Evolutionary conservation across 1,139 yeast genomes (phyloP).

Genomic region (Kazachstania sp.): DNA sequence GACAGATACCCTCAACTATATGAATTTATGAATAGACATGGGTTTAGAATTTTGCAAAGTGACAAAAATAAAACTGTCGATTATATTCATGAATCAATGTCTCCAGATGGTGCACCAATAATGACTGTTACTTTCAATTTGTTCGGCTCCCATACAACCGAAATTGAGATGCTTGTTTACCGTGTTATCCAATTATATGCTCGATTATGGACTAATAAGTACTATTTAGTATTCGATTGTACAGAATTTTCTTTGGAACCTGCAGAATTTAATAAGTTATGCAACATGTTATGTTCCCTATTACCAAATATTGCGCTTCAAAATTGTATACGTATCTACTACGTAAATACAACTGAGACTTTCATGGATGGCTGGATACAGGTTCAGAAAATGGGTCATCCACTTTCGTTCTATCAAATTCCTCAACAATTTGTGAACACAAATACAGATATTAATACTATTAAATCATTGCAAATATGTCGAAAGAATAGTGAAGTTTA

Average conservation of each 20-base stretch:
- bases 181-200: slow-evolving; percentile 58
- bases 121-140: slow-evolving; percentile 45
- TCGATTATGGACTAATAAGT: slow-evolving; percentile 66
- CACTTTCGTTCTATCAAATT: slow-evolving; percentile 11
- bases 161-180: slow-evolving; percentile 52
- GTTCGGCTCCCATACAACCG: slow-evolving; percentile 38
- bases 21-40: slow-evolving; percentile 68
- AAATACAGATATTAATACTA: slow-evolving; percentile 40
- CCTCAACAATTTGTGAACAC: slow-evolving; percentile 34
- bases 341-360: slow-evolving; percentile 50
- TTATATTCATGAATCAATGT: slow-evolving; percentile 53
- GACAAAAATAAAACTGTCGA: slow-evolving; percentile 34
- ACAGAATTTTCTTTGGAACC: slow-evolving; percentile 43
- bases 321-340: slow-evolving; percentile 50
- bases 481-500: slow-evolving; percentile 32
- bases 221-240: slow-evolving; percentile 57
- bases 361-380: slow-evolving; percentile 33
- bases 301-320: slow-evolving; percentile 41
- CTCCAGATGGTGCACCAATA: slow-evolving; percentile 65
- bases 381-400: too few relatives aligned
- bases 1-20: slow-evolving; percentile 48
- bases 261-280: slow-evolving; percentile 20
- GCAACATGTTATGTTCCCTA: slow-evolving; percentile 33
- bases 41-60: too few relatives aligned
- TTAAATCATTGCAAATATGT: slow-evolving; percentile 45